Percentiles rank a stretch among this genome's conserved stretches.
Conservation (phyloP, 306 rosid species). For the Luffa aegyptiaca region DNA sequence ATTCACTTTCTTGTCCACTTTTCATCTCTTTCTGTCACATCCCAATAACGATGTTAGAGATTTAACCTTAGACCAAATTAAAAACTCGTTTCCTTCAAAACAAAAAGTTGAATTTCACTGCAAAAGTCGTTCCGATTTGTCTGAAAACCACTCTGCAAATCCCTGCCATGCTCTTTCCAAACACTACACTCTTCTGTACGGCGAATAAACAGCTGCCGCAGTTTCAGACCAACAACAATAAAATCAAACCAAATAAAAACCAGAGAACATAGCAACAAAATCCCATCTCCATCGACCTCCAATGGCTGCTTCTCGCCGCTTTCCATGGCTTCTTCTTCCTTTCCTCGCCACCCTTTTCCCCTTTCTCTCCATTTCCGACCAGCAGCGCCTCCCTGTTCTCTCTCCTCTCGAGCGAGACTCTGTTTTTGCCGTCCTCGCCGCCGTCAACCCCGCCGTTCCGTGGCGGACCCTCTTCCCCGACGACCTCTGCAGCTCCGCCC, state of each 20-base stretch:
- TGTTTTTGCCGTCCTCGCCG: conserved; percentile 35
- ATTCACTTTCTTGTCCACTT: neutral
- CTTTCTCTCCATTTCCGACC: conserved; percentile 15
- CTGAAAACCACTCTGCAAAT: neutral
- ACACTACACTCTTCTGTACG: neutral
- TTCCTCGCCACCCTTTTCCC: conserved; percentile 16
- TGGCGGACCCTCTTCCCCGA: conserved; percentile 60
- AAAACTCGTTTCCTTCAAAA: neutral
- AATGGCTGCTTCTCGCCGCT: conserved; percentile 24
- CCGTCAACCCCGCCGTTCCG: conserved; percentile 49
- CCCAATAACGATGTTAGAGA: neutral
- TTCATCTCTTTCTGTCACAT: neutral
- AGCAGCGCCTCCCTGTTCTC: conserved; percentile 24
- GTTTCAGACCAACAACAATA: neutral
- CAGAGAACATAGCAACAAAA: neutral
- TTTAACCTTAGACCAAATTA: neutral
- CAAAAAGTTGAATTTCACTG: neutral
- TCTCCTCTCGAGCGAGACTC: conserved; percentile 38
- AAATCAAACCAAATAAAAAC: neutral
- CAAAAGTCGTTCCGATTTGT: neutral
- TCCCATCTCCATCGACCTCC: neutral
- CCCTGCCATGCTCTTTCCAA: neutral
- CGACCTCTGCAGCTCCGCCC: conserved; percentile 51
- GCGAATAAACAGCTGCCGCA: neutral
- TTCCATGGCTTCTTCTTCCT: conserved; percentile 1